Percentiles rank a stretch among this genome's conserved stretches.
Conservation (phyloP, 116 monocot species). For the Trichopus zeylanicus region DNA sequence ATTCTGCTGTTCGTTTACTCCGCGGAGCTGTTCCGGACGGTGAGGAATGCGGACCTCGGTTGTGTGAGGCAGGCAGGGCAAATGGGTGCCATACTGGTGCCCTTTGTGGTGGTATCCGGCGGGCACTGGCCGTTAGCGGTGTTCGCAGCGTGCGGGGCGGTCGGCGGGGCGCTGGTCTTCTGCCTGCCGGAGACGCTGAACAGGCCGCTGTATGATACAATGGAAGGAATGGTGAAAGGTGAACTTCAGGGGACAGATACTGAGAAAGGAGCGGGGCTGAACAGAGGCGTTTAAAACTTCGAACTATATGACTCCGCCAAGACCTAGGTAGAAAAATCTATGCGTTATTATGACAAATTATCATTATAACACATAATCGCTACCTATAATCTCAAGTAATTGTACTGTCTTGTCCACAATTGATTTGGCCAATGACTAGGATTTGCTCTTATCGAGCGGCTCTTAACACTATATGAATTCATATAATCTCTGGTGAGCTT, state of each 20-base stretch:
- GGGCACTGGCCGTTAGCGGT: conserved; percentile 22
- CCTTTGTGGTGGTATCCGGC: conserved; percentile 40
- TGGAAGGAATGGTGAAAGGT: background rate
- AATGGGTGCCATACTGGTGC: conserved; percentile 34
- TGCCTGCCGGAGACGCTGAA: background rate
- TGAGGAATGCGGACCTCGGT: conserved; percentile 43
- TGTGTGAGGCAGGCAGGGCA: conserved; percentile 31
- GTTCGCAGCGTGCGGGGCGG: conserved; percentile 32
- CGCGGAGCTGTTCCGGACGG: conserved; percentile 54
- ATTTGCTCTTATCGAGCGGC: too few species aligned
- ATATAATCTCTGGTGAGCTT: too few species aligned
- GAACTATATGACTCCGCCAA: too few species aligned
- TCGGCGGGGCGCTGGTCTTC: conserved; percentile 20
- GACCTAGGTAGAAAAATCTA: too few species aligned
- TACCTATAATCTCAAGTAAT: too few species aligned
- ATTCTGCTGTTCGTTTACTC: conserved; percentile 42
- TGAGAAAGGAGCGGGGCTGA: too few species aligned
- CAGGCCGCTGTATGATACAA: background rate
- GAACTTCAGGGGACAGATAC: background rate
- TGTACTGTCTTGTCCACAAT: too few species aligned
- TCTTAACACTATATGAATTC: too few species aligned
- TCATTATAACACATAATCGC: too few species aligned
- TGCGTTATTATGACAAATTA: too few species aligned
- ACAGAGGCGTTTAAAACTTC: too few species aligned
- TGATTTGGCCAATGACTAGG: too few species aligned